Evolutionary conservation across 257 asterid genomes (phyloP), one percentile per base, ranked within the genome.

Genomic region (Salvia rosmarinus): DNA sequence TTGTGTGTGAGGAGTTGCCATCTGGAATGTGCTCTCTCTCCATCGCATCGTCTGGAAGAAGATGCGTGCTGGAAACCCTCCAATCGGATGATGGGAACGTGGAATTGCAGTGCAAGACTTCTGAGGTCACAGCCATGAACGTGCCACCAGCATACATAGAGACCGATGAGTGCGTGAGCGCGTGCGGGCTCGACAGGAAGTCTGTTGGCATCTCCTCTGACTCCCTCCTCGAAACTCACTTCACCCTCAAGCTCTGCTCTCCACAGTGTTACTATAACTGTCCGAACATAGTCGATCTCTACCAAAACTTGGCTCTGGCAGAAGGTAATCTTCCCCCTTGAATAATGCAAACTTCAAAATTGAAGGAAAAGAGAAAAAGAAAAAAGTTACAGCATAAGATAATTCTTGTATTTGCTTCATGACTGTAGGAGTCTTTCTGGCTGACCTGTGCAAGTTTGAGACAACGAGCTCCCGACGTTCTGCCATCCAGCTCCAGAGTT

Each of bases 251-350:
- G 28, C 77, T 82, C 40, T 82, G 85, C 75, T 75, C 83, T 16
- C 68, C 77, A 9, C 74, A 75, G 19, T 82, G 85, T 23, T 78
- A 78, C 72, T 35, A 82, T 1, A 68, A 68, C 74, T 82, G 85
- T 83, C 85, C 83, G 5, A 82, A 82, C 77, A 75, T 82, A 4
- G 52, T 82, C 8, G 83, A 82, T 72, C 81, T 82, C 30, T 82
- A 78, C 85, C 34, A 75, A 58, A 78, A 78, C 71, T 57, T 82
- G 83, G 85, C 85, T 19, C 58, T 71, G 2, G 85, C 81, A 44
- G 85, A 82, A 82, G 85, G 85, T 77, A 62, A 65, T 9, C 6
- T 12, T 9, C 25, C 28, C 21, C 52, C 60, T 57, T 56, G 20
- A 12, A 28, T 19, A 23, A 55, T 20, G 30, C 12, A 55, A 52